Percentiles rank a stretch among this genome's conserved stretches.
Evolutionary conservation across 108 stramenopile species (phyloP).

Genomic region (Aureococcus anophagefferens): DNA sequence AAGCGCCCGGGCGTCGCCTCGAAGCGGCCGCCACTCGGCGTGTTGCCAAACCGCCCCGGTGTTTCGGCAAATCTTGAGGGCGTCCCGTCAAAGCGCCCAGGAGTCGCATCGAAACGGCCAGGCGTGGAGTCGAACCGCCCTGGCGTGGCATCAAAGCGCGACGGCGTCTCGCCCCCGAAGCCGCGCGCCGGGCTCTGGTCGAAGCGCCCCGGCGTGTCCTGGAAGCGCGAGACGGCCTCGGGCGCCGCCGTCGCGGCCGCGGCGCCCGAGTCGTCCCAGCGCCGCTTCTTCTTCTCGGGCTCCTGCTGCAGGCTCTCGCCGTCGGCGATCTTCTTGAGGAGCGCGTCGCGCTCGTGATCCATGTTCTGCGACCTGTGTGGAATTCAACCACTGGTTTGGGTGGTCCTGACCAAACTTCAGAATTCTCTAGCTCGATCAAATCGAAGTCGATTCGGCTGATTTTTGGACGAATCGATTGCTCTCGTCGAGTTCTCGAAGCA

Average conservation of each 20-base stretch:
- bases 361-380: constrained; percentile 54
- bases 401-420: too few relatives aligned
- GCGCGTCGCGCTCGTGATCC: constrained; percentile 57
- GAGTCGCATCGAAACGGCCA: neutral
- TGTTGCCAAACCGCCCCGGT: neutral
- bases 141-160: neutral
- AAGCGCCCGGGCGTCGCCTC: neutral
- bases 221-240: neutral
- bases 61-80: neutral
- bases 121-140: neutral
- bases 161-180: neutral
- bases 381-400: too few relatives aligned
- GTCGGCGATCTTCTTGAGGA: constrained; percentile 47
- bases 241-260: neutral
- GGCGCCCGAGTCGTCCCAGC: constrained; percentile 36
- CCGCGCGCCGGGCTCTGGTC: neutral
- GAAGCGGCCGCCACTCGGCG: neutral
- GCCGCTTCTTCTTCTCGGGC: constrained; percentile 2
- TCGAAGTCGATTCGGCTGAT: too few relatives aligned
- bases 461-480: too few relatives aligned
- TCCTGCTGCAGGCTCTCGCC: constrained; percentile 21
- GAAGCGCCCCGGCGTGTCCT: neutral
- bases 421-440: too few relatives aligned
- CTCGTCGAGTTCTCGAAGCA: too few relatives aligned
- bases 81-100: neutral